phyloP scores from a whole-genome alignment of 768 basidiomycete genomes.

The Boletus sp. region DNA sequence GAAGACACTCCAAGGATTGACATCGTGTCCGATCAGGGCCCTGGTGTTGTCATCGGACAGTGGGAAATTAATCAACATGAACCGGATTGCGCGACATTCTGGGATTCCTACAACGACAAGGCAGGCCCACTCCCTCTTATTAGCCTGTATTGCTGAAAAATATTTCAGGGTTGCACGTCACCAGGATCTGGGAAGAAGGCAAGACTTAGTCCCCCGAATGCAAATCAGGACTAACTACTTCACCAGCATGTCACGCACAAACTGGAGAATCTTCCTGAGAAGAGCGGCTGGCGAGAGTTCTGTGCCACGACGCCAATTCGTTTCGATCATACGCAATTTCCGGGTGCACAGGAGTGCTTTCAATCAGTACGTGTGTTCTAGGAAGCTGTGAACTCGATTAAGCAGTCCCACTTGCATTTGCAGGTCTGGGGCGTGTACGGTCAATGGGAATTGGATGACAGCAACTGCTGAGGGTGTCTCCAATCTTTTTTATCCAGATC shows the following conservation, averaged over 20 bases:
- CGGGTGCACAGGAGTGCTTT: conserved; percentile 17
- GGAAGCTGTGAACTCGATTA: neutral
- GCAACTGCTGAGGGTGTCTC: conserved; percentile 10
- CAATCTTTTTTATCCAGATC: neutral
- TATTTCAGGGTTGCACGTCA: conserved; percentile 23
- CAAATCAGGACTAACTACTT: neutral
- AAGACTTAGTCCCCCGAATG: neutral
- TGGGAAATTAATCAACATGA: conserved; percentile 28
- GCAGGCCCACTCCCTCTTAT: conserved; percentile 1
- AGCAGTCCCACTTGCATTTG: neutral
- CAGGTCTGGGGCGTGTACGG: conserved; percentile 24
- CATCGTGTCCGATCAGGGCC: neutral
- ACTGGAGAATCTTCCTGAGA: conserved; percentile 24
- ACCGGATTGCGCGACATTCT: conserved; percentile 28
- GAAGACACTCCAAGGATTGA: neutral
- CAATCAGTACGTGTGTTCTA: conserved; percentile 6
- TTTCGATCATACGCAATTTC: conserved; percentile 25
- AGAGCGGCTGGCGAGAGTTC: conserved; percentile 32
- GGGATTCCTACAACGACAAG: conserved; percentile 27
- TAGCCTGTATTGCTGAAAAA: neutral
- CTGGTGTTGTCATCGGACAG: conserved; percentile 23
- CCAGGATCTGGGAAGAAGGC: conserved; percentile 24
- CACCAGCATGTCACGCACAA: conserved; percentile 27
- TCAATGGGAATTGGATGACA: conserved; percentile 27
- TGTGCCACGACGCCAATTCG: conserved; percentile 34